These are phyloP conservation scores for Aspergillus floridensis DNA, from an alignment of 2,329 filamentous ascomycete genomes.

Conservation along the genomic window DNA sequence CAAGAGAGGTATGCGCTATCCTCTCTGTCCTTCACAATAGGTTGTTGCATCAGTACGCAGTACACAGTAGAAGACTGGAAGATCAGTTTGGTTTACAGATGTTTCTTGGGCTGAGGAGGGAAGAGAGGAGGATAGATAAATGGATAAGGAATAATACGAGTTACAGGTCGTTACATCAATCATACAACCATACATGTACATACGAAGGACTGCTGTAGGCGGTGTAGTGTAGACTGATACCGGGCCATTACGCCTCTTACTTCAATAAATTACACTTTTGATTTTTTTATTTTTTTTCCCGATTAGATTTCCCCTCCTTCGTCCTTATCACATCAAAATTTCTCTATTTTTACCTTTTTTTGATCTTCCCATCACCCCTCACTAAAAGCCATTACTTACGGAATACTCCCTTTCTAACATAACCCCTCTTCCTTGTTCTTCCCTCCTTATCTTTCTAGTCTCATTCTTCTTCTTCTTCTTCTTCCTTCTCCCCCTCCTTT, in stretches of 20 bases:
- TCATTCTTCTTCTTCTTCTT: not conserved
- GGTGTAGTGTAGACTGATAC: too few species aligned
- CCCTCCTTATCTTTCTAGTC: not conserved
- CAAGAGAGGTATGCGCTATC: not conserved
- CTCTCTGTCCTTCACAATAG: not conserved
- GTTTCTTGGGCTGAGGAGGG: too few species aligned
- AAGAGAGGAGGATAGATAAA: not conserved
- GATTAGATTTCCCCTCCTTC: not conserved
- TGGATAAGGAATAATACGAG: too few species aligned
- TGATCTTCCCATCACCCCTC: constrained; percentile 17
- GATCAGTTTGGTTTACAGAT: too few species aligned
- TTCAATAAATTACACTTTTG: not conserved
- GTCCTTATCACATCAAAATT: constrained; percentile 16
- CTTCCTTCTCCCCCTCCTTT: constrained; percentile 17
- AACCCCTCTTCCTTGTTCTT: constrained; percentile 3
- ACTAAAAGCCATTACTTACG: not conserved
- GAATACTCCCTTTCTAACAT: not conserved
- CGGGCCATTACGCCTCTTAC: not conserved
- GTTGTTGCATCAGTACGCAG: too few species aligned
- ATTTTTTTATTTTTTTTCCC: constrained; percentile 5
- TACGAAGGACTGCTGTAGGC: too few species aligned
- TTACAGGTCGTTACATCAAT: too few species aligned
- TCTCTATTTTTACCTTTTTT: constrained; percentile 19
- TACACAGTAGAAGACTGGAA: too few species aligned
- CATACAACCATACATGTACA: too few species aligned